Percentiles rank a stretch among this genome's conserved stretches.
Conservation (phyloP, 2,329 filamentous ascomycete species). For the Thelonectria blattea region DNA sequence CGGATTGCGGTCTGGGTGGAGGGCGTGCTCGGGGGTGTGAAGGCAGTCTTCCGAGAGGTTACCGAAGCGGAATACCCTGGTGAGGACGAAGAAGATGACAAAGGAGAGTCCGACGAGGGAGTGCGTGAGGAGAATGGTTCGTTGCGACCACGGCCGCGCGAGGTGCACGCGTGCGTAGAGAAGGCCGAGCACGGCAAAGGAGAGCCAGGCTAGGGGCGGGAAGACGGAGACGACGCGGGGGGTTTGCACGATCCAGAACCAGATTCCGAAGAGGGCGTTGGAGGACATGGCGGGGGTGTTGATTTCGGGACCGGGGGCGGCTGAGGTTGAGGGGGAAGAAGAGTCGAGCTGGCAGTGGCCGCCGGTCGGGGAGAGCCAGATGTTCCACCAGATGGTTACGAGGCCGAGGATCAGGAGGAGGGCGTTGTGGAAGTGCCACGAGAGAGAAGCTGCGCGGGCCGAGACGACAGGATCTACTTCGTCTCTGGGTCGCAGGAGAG, state of each 20-base stretch:
- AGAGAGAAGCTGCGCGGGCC: constrained; percentile 30
- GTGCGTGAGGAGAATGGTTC: constrained; percentile 39
- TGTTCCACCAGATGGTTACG: constrained; percentile 54
- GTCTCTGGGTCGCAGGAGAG: constrained; percentile 35
- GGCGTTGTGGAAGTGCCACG: constrained; percentile 51
- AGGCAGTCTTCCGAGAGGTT: constrained; percentile 53
- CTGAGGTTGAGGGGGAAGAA: neutral
- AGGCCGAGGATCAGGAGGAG: constrained; percentile 42
- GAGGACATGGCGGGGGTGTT: constrained; percentile 24
- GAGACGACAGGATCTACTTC: constrained; percentile 5
- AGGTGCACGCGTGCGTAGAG: constrained; percentile 50
- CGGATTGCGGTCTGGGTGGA: constrained; percentile 43
- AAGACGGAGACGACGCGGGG: constrained; percentile 47
- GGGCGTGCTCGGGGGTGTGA: constrained; percentile 45
- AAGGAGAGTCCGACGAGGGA: constrained; percentile 39
- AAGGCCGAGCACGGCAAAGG: constrained; percentile 52
- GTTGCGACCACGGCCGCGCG: constrained; percentile 40
- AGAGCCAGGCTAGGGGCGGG: constrained; percentile 54
- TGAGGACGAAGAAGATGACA: constrained; percentile 48
- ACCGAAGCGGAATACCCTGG: constrained; percentile 49
- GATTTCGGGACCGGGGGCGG: neutral
- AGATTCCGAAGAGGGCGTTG: constrained; percentile 43
- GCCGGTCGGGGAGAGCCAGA: constrained; percentile 50
- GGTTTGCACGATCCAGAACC: constrained; percentile 47
- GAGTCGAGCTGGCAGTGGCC: constrained; percentile 43